Evolutionary conservation across 2,329 filamentous ascomycete genomes (phyloP).

Genomic region (Pseudogymnoascus sp.): DNA sequence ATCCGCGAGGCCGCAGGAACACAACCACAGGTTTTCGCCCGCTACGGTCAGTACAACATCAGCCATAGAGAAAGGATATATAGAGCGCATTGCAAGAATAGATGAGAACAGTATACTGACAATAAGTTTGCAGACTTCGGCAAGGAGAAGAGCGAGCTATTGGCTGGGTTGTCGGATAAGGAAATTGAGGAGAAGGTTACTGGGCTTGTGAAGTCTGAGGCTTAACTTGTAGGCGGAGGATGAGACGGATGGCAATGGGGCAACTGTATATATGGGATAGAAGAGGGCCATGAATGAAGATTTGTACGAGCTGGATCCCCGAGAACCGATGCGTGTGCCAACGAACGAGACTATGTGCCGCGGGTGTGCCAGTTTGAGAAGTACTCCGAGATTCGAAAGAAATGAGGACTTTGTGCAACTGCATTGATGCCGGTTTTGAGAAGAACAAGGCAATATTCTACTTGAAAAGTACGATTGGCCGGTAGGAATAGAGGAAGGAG

Average conservation of each 20-base stretch:
- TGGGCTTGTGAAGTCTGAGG: slow-evolving; percentile 47
- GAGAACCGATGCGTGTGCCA: neutral
- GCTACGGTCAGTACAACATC: slow-evolving; percentile 61
- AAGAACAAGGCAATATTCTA: neutral
- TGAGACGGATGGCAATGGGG: neutral
- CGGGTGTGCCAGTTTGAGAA: neutral
- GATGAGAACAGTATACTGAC: slow-evolving; percentile 16
- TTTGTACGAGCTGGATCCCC: neutral
- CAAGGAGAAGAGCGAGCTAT: slow-evolving; percentile 56
- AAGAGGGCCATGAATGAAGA: slow-evolving; percentile 2
- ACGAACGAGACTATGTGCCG: neutral
- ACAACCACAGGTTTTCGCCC: slow-evolving; percentile 77
- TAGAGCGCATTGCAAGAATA: neutral
- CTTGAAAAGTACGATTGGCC: neutral
- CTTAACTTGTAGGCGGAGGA: slow-evolving; percentile 19
- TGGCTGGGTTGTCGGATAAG: slow-evolving; percentile 59
- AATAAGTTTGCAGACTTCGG: slow-evolving; percentile 48
- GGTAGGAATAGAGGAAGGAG: neutral
- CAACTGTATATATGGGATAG: slow-evolving; percentile 4
- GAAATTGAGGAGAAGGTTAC: slow-evolving; percentile 63
- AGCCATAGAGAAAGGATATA: neutral
- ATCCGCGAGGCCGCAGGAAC: slow-evolving; percentile 85
- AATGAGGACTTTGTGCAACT: neutral
- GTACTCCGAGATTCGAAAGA: neutral
- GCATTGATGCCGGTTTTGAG: neutral